Percentiles rank a stretch among this genome's conserved stretches.
phyloP scores from a whole-genome alignment of 208 protist species.

The Leishmania martiniquensis region DNA sequence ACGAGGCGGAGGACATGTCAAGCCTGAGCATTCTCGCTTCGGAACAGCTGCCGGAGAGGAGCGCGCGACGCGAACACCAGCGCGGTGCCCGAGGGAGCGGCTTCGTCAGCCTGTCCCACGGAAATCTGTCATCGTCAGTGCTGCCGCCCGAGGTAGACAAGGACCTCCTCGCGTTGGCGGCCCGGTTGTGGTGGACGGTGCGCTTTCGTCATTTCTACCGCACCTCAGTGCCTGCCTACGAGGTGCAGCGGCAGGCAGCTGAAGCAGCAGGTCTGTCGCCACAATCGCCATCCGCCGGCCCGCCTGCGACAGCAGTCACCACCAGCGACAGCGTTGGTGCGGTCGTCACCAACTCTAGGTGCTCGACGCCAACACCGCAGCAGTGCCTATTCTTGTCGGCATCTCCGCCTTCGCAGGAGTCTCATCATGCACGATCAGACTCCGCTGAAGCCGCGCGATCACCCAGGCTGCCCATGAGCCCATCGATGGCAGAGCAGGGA shows the following conservation, averaged over 20 bases:
- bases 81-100: neutral
- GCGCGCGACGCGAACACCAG: neutral
- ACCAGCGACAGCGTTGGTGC: neutral
- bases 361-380: conserved; percentile 22
- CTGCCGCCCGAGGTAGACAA: conserved; percentile 22
- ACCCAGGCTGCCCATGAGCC: neutral
- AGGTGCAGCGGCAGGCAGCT: conserved; percentile 35
- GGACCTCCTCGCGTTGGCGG: conserved; percentile 26
- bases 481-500: neutral
- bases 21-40: conserved; percentile 31
- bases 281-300: conserved; percentile 1
- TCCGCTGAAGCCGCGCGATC: neutral
- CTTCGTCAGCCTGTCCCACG: neutral
- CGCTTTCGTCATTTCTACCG: conserved; percentile 35
- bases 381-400: too few relatives aligned
- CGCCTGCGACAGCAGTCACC: conserved; percentile 4
- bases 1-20: conserved; percentile 31
- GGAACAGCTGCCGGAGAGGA: conserved; percentile 7
- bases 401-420: too few relatives aligned
- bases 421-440: neutral
- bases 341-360: conserved; percentile 2
- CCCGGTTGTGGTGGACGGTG: conserved; percentile 40
- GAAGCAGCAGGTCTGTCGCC: conserved; percentile 19
- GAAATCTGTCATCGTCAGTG: neutral
- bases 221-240: conserved; percentile 21